Conservation (phyloP, 2,329 filamentous ascomycete genomes). For the Didymella segeticola region DNA sequence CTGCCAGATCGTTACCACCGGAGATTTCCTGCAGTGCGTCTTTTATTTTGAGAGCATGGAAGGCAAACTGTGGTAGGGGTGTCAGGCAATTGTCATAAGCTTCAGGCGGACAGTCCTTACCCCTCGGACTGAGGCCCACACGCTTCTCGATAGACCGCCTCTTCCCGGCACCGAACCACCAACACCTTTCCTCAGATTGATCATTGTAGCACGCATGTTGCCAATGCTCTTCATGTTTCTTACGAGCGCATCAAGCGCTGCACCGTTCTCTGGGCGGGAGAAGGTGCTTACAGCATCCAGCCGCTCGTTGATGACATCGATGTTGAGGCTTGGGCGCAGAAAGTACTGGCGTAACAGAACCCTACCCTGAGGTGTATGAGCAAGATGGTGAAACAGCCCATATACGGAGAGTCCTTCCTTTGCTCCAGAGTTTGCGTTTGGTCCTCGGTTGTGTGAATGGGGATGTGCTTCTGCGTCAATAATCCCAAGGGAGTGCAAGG, state of each 20-base stretch:
- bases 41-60: conserved; percentile 72
- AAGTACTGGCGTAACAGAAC: conserved; percentile 78
- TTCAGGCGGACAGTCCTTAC: conserved; percentile 42
- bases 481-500: conserved; percentile 83
- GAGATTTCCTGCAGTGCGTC: conserved; percentile 66
- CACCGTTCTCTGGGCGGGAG: conserved; percentile 70
- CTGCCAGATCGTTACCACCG: conserved; percentile 59
- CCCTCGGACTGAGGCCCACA: conserved; percentile 74
- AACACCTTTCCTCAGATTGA: conserved; percentile 79
- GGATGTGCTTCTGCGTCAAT: conserved; percentile 83
- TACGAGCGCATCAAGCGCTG: conserved; percentile 61
- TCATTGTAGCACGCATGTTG: conserved; percentile 73
- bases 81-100: conserved; percentile 1
- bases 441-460: conserved; percentile 77
- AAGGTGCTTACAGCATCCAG: conserved; percentile 74
- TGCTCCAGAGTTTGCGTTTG: conserved; percentile 65
- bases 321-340: conserved; percentile 75
- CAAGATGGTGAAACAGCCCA: conserved; percentile 78
- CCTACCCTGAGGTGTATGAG: conserved; percentile 81
- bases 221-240: conserved; percentile 73
- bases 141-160: conserved; percentile 66
- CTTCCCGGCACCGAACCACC: conserved; percentile 59
- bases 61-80: conserved; percentile 65
- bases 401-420: conserved; percentile 87
- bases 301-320: conserved; percentile 72